These are phyloP conservation scores for Trichoderma koningiopsis DNA, from an alignment of 2,329 filamentous ascomycete species.

Conservation along the genomic window DNA sequence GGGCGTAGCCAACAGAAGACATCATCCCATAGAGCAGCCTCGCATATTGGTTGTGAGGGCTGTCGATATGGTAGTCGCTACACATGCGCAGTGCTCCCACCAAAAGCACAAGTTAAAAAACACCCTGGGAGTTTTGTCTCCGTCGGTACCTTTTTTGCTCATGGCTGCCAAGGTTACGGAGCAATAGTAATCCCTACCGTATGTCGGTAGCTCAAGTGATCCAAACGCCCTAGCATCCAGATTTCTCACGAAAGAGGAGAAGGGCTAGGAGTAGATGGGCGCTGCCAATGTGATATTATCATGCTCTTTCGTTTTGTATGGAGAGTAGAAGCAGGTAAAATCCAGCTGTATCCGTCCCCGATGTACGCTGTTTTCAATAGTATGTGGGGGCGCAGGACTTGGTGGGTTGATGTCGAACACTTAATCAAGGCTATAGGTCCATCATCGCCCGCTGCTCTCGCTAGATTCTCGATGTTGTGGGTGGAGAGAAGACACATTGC, in stretches of 20 bases:
- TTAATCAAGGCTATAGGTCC: neutral
- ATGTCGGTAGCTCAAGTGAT: neutral
- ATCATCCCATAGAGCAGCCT: neutral
- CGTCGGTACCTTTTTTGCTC: neutral
- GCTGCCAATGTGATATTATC: neutral
- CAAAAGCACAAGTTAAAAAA: neutral
- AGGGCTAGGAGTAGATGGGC: neutral
- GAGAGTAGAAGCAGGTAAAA: neutral
- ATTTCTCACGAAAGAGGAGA: no score
- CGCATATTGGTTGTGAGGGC: neutral
- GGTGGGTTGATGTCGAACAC: neutral
- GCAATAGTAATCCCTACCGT: neutral
- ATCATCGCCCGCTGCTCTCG: neutral
- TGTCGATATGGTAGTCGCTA: neutral
- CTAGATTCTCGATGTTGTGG: neutral
- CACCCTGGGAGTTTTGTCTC: neutral
- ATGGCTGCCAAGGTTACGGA: neutral
- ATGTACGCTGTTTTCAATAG: neutral
- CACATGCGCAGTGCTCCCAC: neutral
- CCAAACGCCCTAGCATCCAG: neutral
- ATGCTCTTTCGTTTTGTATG: neutral
- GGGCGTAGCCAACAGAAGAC: neutral
- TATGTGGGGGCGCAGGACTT: neutral
- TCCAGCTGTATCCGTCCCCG: neutral
- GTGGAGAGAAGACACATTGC: neutral